phyloP scores from a whole-genome alignment of 2,329 filamentous ascomycete species.

The Bipolaris victoriae region DNA sequence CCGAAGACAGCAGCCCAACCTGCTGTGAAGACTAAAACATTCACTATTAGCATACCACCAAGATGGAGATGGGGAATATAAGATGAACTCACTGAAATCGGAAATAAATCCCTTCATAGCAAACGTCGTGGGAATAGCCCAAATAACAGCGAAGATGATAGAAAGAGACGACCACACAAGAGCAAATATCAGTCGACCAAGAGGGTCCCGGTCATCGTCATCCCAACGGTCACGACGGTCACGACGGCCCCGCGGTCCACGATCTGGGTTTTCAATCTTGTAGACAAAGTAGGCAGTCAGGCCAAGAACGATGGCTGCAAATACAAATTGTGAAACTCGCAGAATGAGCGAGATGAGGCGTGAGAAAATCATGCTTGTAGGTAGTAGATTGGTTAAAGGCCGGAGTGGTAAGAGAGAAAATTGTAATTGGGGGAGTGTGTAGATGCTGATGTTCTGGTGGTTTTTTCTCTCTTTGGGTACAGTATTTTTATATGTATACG shows the following conservation, averaged over 20 bases:
- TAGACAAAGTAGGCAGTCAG: slow-evolving; percentile 35
- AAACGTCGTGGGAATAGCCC: slow-evolving; percentile 72
- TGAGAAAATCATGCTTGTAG: slow-evolving; percentile 42
- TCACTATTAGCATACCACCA: background rate
- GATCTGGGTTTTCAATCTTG: background rate
- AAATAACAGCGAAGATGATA: slow-evolving; percentile 72
- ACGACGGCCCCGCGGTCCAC: slow-evolving; percentile 33
- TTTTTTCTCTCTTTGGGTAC: background rate
- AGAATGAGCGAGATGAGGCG: slow-evolving; percentile 64
- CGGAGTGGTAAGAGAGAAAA: background rate
- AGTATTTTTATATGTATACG: slow-evolving; percentile 6
- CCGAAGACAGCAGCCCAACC: slow-evolving; percentile 65
- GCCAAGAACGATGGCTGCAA: slow-evolving; percentile 64
- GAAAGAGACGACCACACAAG: slow-evolving; percentile 72
- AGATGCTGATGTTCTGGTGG: background rate
- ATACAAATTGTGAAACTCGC: slow-evolving; percentile 69
- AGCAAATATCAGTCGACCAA: slow-evolving; percentile 75
- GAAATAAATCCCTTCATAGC: slow-evolving; percentile 73
- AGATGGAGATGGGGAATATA: too few species aligned
- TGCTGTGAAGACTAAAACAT: slow-evolving; percentile 61
- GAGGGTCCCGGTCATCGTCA: slow-evolving; percentile 59
- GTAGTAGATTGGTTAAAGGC: background rate
- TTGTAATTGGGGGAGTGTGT: background rate
- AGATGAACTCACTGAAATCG: slow-evolving; percentile 57
- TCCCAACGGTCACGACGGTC: background rate